Evolutionary conservation across 352 stramenopile genomes (phyloP).

Genomic region (Globisporangium sylvaticum): DNA sequence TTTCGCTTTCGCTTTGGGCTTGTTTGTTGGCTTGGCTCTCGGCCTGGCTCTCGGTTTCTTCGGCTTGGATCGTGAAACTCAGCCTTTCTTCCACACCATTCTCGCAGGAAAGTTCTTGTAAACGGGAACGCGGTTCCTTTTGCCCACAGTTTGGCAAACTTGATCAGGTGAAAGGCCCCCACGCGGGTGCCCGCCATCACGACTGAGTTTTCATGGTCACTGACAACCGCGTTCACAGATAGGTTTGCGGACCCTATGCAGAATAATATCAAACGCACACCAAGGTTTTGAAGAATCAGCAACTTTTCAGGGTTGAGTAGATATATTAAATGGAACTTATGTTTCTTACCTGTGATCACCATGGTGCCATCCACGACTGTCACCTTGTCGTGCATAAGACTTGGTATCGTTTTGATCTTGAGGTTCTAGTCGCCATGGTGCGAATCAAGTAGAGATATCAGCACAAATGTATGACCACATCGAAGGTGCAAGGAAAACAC

Average conservation of each 20-base stretch:
- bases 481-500: too few species aligned
- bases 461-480: too few species aligned
- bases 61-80: neutral
- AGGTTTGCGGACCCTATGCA: too few species aligned
- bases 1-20: neutral
- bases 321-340: neutral
- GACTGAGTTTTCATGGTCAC: neutral
- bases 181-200: neutral
- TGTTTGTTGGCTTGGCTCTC: neutral
- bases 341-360: neutral
- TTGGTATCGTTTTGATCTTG: neutral
- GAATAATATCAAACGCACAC: too few species aligned
- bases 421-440: neutral
- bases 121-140: neutral
- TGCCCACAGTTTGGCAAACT: neutral
- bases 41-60: neutral
- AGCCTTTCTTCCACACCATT: neutral
- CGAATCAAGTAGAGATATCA: too few species aligned
- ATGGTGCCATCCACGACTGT: neutral
- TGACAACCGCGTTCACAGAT: neutral
- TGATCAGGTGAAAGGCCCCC: neutral
- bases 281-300: neutral
- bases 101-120: neutral
- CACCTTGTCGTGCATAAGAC: neutral
- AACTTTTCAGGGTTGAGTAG: neutral